Percentiles rank a stretch among this genome's conserved stretches.
Evolutionary conservation across 306 rosid species (phyloP).

Genomic region (Ormosia semicastrata): DNA sequence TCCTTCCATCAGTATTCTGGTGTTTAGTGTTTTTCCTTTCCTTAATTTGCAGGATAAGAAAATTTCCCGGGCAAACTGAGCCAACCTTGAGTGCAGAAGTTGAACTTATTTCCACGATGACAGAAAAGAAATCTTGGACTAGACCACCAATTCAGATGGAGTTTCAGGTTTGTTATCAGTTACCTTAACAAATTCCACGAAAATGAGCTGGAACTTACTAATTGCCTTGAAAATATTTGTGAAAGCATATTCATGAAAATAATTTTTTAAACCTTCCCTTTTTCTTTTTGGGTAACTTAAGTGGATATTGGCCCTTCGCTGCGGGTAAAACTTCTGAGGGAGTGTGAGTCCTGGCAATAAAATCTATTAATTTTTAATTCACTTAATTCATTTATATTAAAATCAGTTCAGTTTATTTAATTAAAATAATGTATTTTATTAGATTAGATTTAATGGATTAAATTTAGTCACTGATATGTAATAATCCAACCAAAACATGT

Average conservation of each 20-base stretch:
- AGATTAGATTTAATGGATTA: too few species aligned
- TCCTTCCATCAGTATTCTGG: neutral
- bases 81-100: constrained; percentile 98
- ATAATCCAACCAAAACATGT: too few species aligned
- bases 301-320: constrained; percentile 9
- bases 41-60: constrained; percentile 60
- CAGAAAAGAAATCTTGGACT: constrained; percentile 95
- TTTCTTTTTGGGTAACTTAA: neutral
- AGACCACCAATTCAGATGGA: constrained; percentile 99
- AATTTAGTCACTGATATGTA: too few species aligned
- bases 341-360: too few species aligned
- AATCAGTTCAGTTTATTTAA: too few species aligned
- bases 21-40: neutral
- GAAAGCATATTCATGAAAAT: neutral
- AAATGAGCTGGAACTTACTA: neutral
- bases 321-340: neutral
- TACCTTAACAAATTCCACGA: neutral
- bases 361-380: too few species aligned
- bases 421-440: too few species aligned
- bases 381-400: too few species aligned
- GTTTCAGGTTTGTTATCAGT: constrained; percentile 69
- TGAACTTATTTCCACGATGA: constrained; percentile 93
- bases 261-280: neutral
- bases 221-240: neutral
- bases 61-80: constrained; percentile 95